Evolutionary conservation across 1,139 yeast genomes (phyloP), one percentile per base, ranked within the genome.

Genomic region (Yamadazyma atmosphaerica): DNA sequence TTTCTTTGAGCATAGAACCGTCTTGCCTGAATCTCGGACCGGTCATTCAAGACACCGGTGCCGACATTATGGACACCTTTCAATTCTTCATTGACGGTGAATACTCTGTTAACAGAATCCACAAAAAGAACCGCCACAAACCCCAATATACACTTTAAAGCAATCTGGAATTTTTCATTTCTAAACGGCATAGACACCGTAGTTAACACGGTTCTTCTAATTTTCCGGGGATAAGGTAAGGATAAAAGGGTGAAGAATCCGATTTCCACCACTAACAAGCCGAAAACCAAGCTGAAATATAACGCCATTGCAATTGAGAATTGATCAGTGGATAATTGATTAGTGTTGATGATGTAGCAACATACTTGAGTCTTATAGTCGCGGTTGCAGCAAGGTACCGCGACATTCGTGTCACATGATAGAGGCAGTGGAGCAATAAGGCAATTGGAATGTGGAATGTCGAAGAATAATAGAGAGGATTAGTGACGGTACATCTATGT

Each of bases 1-100:
- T 94, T 94, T 68, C 99, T 81, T 69, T 94, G 98, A 15, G 97
- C 88, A 57, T 90, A 89, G 64, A 94, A 94, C 57, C 90, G 77
- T 63, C 97, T 80, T 16, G 97, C 90, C 61, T 85, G 94, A 45
- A 84, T 72, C 52, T 88, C 96, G 7, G 88, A 68, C 41, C 95
- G 73, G 52, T 86, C 90, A 46, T 66, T 69, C 43, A 72, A 44
- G 19, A 66, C 46, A 1, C 63, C 61, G 16, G 44, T 42, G 19
- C 21, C 49, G 34, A 52, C 49, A 12, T 44, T 40, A 40, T 61
- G 54, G 4, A 58, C 46, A 11, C 63, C 60, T 37, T 61, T 64
- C 55, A 83, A 63, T 54, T 89, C 96, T 17, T 70, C 64, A 43
- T 82, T 79, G 28, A 88, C 89, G 16, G 83, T 68, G 59, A 75